Evolutionary conservation across 2,329 filamentous ascomycete species (phyloP).

Genomic region (Cladosporium sp.): DNA sequence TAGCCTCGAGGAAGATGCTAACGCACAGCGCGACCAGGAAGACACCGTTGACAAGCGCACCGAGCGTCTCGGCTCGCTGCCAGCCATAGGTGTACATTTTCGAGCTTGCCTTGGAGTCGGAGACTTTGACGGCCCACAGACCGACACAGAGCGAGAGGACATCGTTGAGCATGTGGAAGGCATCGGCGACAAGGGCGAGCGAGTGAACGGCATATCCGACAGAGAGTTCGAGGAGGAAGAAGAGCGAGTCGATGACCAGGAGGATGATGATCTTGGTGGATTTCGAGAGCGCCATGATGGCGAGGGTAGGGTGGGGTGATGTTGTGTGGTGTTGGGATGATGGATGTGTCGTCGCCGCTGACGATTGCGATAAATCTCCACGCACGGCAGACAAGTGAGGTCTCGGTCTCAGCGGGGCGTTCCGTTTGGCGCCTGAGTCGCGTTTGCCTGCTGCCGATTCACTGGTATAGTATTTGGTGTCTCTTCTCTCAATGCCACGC

Average conservation of each 20-base stretch:
- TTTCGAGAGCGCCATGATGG: constrained; percentile 82
- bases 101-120: constrained; percentile 74
- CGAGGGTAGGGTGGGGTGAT: not conserved
- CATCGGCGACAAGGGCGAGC: constrained; percentile 89
- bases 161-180: constrained; percentile 99
- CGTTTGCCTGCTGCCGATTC: not conserved
- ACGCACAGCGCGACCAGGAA: constrained; percentile 96
- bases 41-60: constrained; percentile 94
- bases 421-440: not conserved
- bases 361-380: constrained; percentile 4
- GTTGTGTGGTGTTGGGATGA: not conserved
- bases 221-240: constrained; percentile 87
- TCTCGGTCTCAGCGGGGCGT: not conserved
- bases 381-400: not conserved
- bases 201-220: constrained; percentile 86
- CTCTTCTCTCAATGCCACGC: not conserved
- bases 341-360: constrained; percentile 10
- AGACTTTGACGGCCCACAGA: constrained; percentile 90
- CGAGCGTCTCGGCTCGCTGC: constrained; percentile 95
- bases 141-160: constrained; percentile 91
- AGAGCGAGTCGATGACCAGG: constrained; percentile 82
- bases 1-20: constrained; percentile 92
- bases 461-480: not conserved
- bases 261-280: constrained; percentile 89
- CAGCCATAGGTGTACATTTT: constrained; percentile 97